Percentiles rank a stretch among this genome's conserved stretches.
Evolutionary conservation across 2,329 filamentous ascomycete species (phyloP).

Genomic region (Aspergillus sergii): DNA sequence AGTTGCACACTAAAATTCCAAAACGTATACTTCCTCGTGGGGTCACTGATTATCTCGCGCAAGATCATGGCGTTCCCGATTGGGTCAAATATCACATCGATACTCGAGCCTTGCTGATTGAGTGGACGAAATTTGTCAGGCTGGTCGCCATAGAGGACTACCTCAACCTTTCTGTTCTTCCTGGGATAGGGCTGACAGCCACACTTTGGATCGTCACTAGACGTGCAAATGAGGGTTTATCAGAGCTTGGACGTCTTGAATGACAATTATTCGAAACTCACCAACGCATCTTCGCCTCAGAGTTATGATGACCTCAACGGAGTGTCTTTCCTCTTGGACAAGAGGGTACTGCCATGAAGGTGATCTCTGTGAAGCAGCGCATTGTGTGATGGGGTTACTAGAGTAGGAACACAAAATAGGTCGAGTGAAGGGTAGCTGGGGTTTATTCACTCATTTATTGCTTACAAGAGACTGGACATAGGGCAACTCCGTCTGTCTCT

Average conservation of each 20-base stretch:
- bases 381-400: not conserved
- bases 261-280: not conserved
- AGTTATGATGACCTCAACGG: not conserved
- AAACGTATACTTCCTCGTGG: slow-evolving; percentile 9
- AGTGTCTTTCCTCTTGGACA: not conserved
- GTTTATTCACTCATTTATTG: slow-evolving; percentile 4
- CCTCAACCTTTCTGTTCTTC: slow-evolving; percentile 18
- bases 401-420: not conserved
- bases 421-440: not conserved
- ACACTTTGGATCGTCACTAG: slow-evolving; percentile 25
- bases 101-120: slow-evolving; percentile 20
- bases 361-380: not conserved
- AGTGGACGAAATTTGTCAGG: slow-evolving; percentile 20
- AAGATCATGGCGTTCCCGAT: slow-evolving; percentile 23
- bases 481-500: not conserved
- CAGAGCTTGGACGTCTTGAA: not conserved
- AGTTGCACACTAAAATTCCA: slow-evolving; percentile 18
- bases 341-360: not conserved
- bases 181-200: slow-evolving; percentile 23
- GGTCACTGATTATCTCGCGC: slow-evolving; percentile 23
- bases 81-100: slow-evolving; percentile 30
- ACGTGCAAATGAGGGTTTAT: not conserved
- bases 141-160: slow-evolving; percentile 19
- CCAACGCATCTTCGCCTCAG: slow-evolving; percentile 12
- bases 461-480: not conserved